Percentiles rank a stretch among this genome's conserved stretches.
Evolutionary conservation across 352 stramenopile genomes (phyloP).

Genomic region (Globisporangium carolinianum): DNA sequence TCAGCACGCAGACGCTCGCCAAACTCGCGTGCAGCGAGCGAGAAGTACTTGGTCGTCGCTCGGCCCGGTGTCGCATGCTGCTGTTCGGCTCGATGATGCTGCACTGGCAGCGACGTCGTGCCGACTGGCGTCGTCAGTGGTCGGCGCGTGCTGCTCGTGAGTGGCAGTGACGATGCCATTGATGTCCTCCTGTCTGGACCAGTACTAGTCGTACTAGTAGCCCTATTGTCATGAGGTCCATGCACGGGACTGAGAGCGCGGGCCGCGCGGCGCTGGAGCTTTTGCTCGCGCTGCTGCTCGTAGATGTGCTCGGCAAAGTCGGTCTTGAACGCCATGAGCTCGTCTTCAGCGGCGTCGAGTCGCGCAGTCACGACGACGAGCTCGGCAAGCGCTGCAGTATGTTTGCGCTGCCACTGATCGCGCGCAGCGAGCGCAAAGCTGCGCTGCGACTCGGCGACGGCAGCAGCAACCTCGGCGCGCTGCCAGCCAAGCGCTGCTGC

Average conservation of each 20-base stretch:
- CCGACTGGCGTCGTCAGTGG: not conserved
- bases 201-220: not conserved
- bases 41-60: slow-evolving; percentile 42
- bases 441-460: slow-evolving; percentile 58
- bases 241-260: slow-evolving; percentile 9
- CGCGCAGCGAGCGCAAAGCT: slow-evolving; percentile 59
- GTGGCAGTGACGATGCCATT: not conserved
- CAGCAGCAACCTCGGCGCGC: slow-evolving; percentile 41
- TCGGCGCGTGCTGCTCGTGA: not conserved
- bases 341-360: slow-evolving; percentile 34
- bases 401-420: slow-evolving; percentile 37
- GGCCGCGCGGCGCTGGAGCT: slow-evolving; percentile 27
- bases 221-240: slow-evolving; percentile 4
- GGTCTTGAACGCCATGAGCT: slow-evolving; percentile 51
- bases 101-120: not conserved
- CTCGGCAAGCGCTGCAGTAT: slow-evolving; percentile 34
- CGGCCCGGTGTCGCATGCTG: not conserved
- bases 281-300: slow-evolving; percentile 44
- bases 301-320: slow-evolving; percentile 64
- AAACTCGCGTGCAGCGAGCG: slow-evolving; percentile 44
- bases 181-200: too few relatives aligned
- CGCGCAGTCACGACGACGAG: slow-evolving; percentile 36
- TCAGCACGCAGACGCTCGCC: slow-evolving; percentile 25
- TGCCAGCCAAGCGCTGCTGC: slow-evolving; percentile 41
- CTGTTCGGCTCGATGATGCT: not conserved